These are phyloP conservation scores for Fistulifera solaris DNA, from an alignment of 108 stramenopile genomes.

Conservation along the genomic window DNA sequence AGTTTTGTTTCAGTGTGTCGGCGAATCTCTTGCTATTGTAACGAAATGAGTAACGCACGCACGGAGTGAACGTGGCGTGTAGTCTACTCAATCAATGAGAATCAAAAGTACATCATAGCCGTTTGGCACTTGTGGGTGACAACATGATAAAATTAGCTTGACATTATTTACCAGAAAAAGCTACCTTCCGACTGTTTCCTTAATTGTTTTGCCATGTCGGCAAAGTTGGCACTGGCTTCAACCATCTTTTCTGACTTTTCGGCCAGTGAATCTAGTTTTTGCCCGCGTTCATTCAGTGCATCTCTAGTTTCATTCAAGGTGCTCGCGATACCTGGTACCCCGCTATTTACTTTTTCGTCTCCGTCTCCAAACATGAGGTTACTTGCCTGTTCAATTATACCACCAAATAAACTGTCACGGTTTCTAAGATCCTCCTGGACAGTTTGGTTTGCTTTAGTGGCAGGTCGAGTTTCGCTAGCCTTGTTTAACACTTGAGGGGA, in stretches of 20 bases:
- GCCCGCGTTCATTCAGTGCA: constrained; percentile 65
- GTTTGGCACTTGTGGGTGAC: no score
- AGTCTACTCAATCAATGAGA: no score
- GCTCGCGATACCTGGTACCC: constrained; percentile 15
- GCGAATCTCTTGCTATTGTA: no score
- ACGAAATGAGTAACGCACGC: no score
- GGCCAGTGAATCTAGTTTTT: constrained; percentile 49
- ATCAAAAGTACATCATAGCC: no score
- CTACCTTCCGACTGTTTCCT: constrained; percentile 6
- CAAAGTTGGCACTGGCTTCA: constrained; percentile 67
- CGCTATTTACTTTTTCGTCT: constrained; percentile 15
- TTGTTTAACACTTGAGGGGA: not conserved
- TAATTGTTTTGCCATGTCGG: constrained; percentile 41
- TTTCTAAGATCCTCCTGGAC: constrained; percentile 28
- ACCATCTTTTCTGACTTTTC: constrained; percentile 70
- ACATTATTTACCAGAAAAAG: constrained; percentile 11
- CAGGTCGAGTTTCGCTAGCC: not conserved
- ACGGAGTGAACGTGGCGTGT: no score
- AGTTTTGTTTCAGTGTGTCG: no score
- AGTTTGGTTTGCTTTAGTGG: not conserved
- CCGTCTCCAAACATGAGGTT: constrained; percentile 31
- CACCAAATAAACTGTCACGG: constrained; percentile 47
- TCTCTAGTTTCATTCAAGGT: constrained; percentile 44
- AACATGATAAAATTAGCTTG: no score
- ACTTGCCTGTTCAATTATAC: constrained; percentile 22